Conservation (phyloP, 2,329 filamentous ascomycete species). For the Curvularia spicifera region DNA sequence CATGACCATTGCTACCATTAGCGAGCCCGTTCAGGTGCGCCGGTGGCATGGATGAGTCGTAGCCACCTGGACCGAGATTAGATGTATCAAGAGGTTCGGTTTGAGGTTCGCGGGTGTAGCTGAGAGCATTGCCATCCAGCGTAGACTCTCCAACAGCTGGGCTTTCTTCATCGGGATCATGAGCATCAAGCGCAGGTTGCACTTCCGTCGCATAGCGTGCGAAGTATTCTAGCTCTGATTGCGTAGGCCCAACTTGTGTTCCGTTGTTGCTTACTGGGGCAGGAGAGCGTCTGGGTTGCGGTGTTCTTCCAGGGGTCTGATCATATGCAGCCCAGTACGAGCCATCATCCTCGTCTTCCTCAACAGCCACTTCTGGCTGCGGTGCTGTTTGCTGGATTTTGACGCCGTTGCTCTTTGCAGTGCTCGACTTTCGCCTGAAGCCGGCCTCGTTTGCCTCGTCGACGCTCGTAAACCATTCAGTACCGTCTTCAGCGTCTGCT, state of each 20-base stretch:
- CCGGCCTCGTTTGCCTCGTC: slow-evolving; percentile 65
- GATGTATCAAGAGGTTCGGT: slow-evolving; percentile 54
- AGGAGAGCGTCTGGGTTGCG: slow-evolving; percentile 63
- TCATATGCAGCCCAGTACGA: slow-evolving; percentile 85
- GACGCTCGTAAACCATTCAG: slow-evolving; percentile 64
- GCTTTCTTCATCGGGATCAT: slow-evolving; percentile 76
- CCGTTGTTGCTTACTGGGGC: slow-evolving; percentile 57
- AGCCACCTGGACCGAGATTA: slow-evolving; percentile 39
- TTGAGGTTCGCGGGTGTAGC: slow-evolving; percentile 49
- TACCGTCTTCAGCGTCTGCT: slow-evolving; percentile 62
- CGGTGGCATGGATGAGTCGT: slow-evolving; percentile 44
- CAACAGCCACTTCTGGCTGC: slow-evolving; percentile 24
- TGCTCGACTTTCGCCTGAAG: slow-evolving; percentile 35
- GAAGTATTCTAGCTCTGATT: slow-evolving; percentile 73
- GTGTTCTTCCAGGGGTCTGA: slow-evolving; percentile 61
- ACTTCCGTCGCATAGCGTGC: slow-evolving; percentile 75
- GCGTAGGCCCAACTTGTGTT: slow-evolving; percentile 44
- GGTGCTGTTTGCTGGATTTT: slow-evolving; percentile 16
- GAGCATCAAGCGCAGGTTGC: slow-evolving; percentile 79
- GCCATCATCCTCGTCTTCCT: slow-evolving; percentile 68
- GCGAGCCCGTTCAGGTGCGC: slow-evolving; percentile 19
- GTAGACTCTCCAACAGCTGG: slow-evolving; percentile 58
- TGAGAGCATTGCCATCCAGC: slow-evolving; percentile 60
- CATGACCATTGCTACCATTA: slow-evolving; percentile 5
- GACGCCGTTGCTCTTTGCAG: slow-evolving; percentile 28